Conservation (phyloP, 495 filamentous ascomycete species). For the Delitschia confertaspora region DNA sequence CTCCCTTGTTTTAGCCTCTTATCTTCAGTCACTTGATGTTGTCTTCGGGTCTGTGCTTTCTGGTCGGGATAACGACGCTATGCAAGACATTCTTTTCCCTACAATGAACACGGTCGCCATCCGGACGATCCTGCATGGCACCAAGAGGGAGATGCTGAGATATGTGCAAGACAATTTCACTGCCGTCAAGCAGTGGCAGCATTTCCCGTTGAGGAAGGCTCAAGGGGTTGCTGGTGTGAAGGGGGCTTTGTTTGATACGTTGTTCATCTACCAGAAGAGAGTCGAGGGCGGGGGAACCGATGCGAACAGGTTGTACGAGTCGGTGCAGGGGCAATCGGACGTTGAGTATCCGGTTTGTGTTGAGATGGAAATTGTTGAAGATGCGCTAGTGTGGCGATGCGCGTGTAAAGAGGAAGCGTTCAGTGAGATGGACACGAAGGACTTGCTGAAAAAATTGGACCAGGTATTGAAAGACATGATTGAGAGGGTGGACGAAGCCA, state of each 20-base stretch:
- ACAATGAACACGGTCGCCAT: constrained; percentile 70
- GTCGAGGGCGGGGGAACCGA: not conserved
- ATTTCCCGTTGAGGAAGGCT: constrained; percentile 57
- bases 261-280: constrained; percentile 61
- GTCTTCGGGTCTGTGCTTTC: constrained; percentile 64
- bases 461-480: constrained; percentile 46
- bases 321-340: constrained; percentile 49
- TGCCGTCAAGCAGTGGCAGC: constrained; percentile 51
- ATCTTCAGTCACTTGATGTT: constrained; percentile 50
- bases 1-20: constrained; percentile 51
- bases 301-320: constrained; percentile 41
- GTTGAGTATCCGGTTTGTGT: constrained; percentile 74
- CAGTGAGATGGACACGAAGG: constrained; percentile 35
- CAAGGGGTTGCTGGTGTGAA: constrained; percentile 38
- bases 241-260: constrained; percentile 43
- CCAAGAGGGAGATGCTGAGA: constrained; percentile 47
- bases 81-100: constrained; percentile 57
- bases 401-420: constrained; percentile 54
- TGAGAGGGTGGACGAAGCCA: constrained; percentile 36
- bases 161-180: constrained; percentile 49
- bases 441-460: constrained; percentile 48
- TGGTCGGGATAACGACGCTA: constrained; percentile 52
- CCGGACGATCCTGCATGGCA: constrained; percentile 55
- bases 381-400: constrained; percentile 53
- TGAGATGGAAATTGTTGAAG: constrained; percentile 57